Evolutionary conservation across 1,284 basidiomycete species (phyloP), one percentile per base, ranked within the genome.

Genomic region (Rhodotorula sp.): DNA sequence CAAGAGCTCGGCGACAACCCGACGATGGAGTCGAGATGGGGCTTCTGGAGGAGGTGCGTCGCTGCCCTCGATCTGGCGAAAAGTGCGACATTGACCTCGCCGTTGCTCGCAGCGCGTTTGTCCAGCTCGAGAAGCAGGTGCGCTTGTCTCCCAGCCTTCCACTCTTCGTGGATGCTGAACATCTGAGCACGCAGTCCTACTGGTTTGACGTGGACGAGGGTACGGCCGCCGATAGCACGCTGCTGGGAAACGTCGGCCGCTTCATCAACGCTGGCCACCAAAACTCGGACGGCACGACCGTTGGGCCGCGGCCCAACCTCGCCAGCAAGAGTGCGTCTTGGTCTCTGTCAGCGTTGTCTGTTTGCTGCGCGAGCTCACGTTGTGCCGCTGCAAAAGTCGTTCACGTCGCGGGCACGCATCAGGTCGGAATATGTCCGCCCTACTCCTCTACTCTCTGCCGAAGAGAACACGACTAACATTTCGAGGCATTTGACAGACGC

Each of bases 341-440:
- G 7, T 46, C 7, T 8, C 1, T 42, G 13, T 17, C 56, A 23
- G 9, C 19, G 19, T n/a, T 48, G 13, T 23, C 45, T 25, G 5
- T 42, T 17, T 56, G 9, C 48, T 9, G 34, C 4, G 34, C 34
- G 34, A 34, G 5, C 34, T 42, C 7, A 21, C 4, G 2, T 8
- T 49, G 23, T 10, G 23, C n/a, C 17, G 2, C 12, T 14, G 4
- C 17, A 14, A 1, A 27, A 69, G 68, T 55, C 14, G 17, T 53
- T 10, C 61, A 69, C 42, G 45, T 69, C 25, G 58, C 64, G 3
- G 68, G 68, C 0, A 69, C 68, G 8, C 63, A 61, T 27, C 68
- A 70, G 34, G 27, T 66, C 23, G 64, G 42, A 4, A 45, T 70
- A 7, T 61, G 67, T 68, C 2, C 17, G 61, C 25, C 19, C 44